These are phyloP conservation scores for Patellifolia procumbens DNA, from an alignment of 179 eudicot species.

Conservation along the genomic window DNA sequence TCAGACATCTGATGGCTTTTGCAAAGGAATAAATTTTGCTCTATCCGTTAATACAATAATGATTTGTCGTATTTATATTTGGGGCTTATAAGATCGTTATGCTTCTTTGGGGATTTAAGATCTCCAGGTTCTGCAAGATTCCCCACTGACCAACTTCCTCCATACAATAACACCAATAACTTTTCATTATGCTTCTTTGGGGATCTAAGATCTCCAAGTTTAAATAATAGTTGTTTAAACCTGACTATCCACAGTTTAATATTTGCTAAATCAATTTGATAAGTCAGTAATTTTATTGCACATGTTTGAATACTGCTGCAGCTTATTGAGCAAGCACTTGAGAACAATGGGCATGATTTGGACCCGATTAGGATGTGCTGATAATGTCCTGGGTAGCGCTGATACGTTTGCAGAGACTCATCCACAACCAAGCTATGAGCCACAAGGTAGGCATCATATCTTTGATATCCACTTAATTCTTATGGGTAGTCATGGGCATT, in stretches of 20 bases:
- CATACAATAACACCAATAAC: no score
- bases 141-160: no score
- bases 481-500: no score
- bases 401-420: constrained; percentile 27
- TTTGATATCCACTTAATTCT: background rate
- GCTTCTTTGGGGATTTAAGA: no score
- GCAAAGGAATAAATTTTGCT: no score
- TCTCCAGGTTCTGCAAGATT: no score
- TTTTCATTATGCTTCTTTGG: background rate
- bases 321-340: constrained; percentile 53
- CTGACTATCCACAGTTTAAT: background rate
- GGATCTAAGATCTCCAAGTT: background rate
- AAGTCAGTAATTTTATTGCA: background rate
- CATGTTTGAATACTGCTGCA: constrained; percentile 19
- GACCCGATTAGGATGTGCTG: constrained; percentile 45
- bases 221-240: background rate
- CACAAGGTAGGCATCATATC: constrained; percentile 24
- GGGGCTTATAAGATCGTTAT: no score
- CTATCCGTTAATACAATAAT: no score
- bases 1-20: no score
- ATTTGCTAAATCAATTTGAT: background rate
- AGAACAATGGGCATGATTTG: constrained; percentile 49
- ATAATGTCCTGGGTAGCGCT: constrained; percentile 16
- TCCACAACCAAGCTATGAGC: constrained; percentile 26
- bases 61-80: no score